These are phyloP conservation scores for Luvunga scandens DNA, from an alignment of 345 rosid genomes.

Conservation along the genomic window DNA sequence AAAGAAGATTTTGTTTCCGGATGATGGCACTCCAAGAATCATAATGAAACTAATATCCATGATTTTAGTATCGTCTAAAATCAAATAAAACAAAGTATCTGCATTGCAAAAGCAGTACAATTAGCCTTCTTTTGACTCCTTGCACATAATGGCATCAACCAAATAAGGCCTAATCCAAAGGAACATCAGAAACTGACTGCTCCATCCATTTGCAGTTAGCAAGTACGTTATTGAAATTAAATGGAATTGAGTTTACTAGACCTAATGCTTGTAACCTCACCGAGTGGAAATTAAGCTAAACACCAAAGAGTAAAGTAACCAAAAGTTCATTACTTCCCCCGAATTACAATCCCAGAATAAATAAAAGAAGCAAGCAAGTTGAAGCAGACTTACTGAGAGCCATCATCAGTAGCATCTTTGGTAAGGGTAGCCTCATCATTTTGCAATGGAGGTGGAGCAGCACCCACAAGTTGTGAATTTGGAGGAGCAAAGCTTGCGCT, in stretches of 20 bases:
- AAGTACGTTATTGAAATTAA: not conserved
- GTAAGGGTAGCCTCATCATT: not conserved
- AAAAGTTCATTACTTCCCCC: not conserved
- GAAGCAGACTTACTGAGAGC: conserved; percentile 22
- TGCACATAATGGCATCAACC: not conserved
- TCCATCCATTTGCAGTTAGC: not conserved
- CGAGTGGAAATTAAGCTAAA: not conserved
- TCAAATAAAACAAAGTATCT: not conserved
- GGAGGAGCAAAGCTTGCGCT: conserved; percentile 11
- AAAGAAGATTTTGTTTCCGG: not conserved
- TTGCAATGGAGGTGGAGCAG: conserved; percentile 12
- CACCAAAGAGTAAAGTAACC: not conserved
- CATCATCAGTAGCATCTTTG: not conserved
- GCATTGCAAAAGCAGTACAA: not conserved
- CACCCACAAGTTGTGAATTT: not conserved
- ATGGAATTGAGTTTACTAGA: not conserved
- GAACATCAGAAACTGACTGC: not conserved
- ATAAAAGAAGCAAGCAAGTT: not conserved
- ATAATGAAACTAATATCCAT: not conserved
- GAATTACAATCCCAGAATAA: not conserved
- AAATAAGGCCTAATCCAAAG: not conserved
- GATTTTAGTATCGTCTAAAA: too few species aligned
- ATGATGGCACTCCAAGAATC: not conserved
- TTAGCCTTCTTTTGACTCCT: not conserved
- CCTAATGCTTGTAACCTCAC: not conserved